Conservation (phyloP, 2,329 filamentous ascomycete species). For the Passalora sequoiae region DNA sequence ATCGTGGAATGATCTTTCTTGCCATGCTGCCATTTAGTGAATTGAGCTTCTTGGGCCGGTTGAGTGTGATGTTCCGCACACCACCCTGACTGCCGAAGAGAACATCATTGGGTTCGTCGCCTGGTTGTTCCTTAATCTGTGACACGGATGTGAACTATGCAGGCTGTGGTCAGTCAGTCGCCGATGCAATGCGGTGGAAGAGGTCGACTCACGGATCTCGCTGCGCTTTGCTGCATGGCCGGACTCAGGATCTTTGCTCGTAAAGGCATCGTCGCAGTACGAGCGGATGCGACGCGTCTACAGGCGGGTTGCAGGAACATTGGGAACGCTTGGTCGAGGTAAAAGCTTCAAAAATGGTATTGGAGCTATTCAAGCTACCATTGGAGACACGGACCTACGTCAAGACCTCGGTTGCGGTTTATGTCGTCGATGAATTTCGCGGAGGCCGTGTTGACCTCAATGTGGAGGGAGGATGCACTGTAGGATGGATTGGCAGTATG, state of each 20-base stretch:
- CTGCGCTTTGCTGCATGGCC: slow-evolving; percentile 19
- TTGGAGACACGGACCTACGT: slow-evolving; percentile 3
- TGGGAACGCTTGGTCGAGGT: slow-evolving; percentile 15
- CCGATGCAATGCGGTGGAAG: slow-evolving; percentile 7
- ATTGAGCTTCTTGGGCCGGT: slow-evolving; percentile 87
- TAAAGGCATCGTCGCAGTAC: slow-evolving; percentile 63
- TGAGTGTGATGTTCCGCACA: slow-evolving; percentile 86
- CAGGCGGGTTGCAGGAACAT: slow-evolving; percentile 45
- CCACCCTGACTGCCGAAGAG: slow-evolving; percentile 86
- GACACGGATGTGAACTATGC: slow-evolving; percentile 28
- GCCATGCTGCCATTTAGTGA: slow-evolving; percentile 92
- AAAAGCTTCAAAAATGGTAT: neutral
- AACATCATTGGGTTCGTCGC: slow-evolving; percentile 82
- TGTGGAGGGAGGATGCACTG: no score
- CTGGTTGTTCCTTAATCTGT: slow-evolving; percentile 51
- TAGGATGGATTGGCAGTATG: no score
- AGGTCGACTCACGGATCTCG: slow-evolving; percentile 16
- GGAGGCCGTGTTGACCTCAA: no score
- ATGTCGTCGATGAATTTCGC: no score
- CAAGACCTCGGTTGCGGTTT: slow-evolving; percentile 6
- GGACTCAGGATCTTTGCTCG: slow-evolving; percentile 52
- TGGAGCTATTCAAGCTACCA: slow-evolving; percentile 14
- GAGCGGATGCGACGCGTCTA: slow-evolving; percentile 38
- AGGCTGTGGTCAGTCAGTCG: slow-evolving; percentile 31
- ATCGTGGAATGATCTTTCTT: slow-evolving; percentile 81